A percentile compares a stretch with the other conserved stretches of the same genome.
phyloP scores from a whole-genome alignment of 176 grass and related monocot genomes.

The Oryza longistaminata region DNA sequence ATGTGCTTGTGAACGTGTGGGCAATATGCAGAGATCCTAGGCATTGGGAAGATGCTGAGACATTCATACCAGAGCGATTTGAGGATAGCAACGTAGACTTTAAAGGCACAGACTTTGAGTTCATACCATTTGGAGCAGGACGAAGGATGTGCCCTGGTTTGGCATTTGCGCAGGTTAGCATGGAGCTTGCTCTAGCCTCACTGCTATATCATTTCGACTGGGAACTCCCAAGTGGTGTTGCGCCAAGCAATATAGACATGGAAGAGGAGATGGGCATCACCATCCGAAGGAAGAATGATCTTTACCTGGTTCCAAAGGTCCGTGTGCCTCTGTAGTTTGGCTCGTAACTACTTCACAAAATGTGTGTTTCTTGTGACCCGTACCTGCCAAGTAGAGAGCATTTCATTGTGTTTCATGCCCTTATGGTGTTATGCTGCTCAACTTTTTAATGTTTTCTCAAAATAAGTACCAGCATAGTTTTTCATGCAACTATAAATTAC shows the following conservation, averaged over 20 bases:
- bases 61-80: constrained; percentile 16
- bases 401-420: background rate
- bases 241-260: background rate
- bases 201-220: constrained; percentile 39
- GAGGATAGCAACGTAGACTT: background rate
- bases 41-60: background rate
- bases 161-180: background rate
- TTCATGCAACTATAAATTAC: background rate
- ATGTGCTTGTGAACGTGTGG: background rate
- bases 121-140: constrained; percentile 1
- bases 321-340: background rate
- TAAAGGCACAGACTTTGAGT: constrained; percentile 23
- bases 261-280: background rate
- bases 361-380: background rate
- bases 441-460: background rate
- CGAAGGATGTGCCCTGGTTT: constrained; percentile 32
- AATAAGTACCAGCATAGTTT: background rate
- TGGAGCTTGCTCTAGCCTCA: background rate
- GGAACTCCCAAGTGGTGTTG: background rate
- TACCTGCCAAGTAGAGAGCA: background rate
- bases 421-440: background rate
- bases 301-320: background rate
- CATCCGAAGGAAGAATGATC: background rate
- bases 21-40: constrained; percentile 15
- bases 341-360: background rate